Evolutionary conservation across 129 eudicot genomes (phyloP).

Genomic region (Lactuca sativa): DNA sequence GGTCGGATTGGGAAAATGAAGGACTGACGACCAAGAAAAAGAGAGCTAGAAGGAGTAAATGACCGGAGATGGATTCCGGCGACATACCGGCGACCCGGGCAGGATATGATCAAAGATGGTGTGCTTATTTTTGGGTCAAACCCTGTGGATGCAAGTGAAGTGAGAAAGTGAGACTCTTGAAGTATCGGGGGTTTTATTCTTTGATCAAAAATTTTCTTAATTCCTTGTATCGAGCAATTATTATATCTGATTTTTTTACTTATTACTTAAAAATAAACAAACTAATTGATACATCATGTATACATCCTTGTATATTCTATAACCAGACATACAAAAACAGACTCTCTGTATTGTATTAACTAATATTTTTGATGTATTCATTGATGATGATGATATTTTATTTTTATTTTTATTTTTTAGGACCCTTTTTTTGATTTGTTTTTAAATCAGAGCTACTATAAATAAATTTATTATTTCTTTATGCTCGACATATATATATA

Average conservation of each 20-base stretch:
- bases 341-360: no score
- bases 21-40: conserved; percentile 26
- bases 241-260: not conserved
- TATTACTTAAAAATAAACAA: not conserved
- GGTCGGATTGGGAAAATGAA: conserved; percentile 31
- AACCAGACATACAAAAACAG: no score
- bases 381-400: no score
- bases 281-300: no score
- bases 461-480: no score
- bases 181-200: not conserved
- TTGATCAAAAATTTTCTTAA: not conserved
- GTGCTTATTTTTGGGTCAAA: conserved; percentile 16
- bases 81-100: conserved; percentile 28
- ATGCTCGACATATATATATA: not conserved
- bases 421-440: no score
- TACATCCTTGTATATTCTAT: no score
- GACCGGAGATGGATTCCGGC: conserved; percentile 31
- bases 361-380: no score
- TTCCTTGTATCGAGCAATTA: not conserved
- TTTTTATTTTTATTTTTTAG: no score
- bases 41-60: conserved; percentile 15
- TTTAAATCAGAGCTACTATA: no score
- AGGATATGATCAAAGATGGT: conserved; percentile 9
- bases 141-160: conserved; percentile 1
- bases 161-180: conserved; percentile 17